phyloP scores from a whole-genome alignment of 1,284 basidiomycete genomes.

The Leccinum insigne region DNA sequence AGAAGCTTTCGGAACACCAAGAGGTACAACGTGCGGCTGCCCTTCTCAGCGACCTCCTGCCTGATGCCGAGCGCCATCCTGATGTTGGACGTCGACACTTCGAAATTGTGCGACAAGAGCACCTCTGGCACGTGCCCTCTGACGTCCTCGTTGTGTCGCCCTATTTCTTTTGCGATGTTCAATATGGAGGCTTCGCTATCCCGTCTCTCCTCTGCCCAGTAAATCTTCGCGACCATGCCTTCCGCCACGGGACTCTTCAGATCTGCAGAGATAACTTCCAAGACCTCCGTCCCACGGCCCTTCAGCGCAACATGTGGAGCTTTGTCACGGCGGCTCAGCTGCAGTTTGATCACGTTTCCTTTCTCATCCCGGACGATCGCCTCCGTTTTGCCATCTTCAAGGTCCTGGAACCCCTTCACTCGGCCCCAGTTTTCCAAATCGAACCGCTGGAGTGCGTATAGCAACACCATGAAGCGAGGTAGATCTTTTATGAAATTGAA shows the following conservation, averaged over 20 bases:
- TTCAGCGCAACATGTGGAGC: background rate
- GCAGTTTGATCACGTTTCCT: background rate
- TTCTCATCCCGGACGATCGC: background rate
- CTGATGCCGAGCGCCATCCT: background rate
- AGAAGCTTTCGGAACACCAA: background rate
- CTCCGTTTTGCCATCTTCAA: background rate
- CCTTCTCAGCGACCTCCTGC: background rate
- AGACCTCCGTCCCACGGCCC: background rate
- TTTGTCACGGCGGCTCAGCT: background rate
- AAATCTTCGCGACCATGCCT: background rate
- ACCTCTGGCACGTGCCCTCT: background rate
- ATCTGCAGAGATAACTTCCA: too few relatives aligned
- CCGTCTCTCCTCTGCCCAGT: background rate
- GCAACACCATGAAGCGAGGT: background rate
- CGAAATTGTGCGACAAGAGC: background rate
- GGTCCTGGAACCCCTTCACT: background rate
- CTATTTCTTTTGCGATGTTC: background rate
- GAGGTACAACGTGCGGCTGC: background rate
- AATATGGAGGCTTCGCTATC: background rate
- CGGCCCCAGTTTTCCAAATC: background rate
- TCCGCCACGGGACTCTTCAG: too few relatives aligned
- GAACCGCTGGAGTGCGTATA: background rate
- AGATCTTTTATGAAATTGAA: constrained; percentile 1
- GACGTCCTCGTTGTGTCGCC: background rate
- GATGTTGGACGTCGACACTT: background rate